phyloP scores from a whole-genome alignment of 345 rosid species.

The Geranium brycei region DNA sequence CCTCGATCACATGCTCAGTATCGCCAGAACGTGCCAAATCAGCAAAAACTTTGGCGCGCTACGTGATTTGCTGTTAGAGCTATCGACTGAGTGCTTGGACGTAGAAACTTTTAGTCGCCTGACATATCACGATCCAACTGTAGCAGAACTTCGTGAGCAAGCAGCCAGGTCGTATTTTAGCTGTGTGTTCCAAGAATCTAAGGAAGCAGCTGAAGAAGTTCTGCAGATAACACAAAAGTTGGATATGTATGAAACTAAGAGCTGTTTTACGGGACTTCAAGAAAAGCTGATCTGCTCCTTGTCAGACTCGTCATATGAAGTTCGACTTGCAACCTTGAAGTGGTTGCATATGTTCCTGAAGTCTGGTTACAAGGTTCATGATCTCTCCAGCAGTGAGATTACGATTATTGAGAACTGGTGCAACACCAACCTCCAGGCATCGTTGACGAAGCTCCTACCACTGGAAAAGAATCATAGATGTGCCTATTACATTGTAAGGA shows the following conservation, averaged over 20 bases:
- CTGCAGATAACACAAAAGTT: conserved; percentile 25
- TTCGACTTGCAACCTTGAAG: conserved; percentile 72
- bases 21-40: conserved; percentile 34
- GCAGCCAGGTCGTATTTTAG: conserved; percentile 71
- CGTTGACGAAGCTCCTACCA: conserved; percentile 42
- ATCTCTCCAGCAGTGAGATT: conserved; percentile 23
- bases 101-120: conserved; percentile 37
- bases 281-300: conserved; percentile 47
- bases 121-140: conserved; percentile 65
- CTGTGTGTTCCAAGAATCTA: conserved; percentile 52
- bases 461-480: conserved; percentile 63
- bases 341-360: conserved; percentile 68
- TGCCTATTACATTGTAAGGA: conserved; percentile 53
- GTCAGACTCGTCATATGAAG: conserved; percentile 78
- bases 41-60: conserved; percentile 27
- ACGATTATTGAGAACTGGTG: conserved; percentile 49
- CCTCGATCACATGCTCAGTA: conserved; percentile 66
- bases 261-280: conserved; percentile 25
- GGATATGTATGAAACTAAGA: conserved; percentile 21
- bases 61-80: conserved; percentile 46
- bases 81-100: conserved; percentile 58
- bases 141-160: conserved; percentile 68
- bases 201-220: conserved; percentile 30
- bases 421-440: conserved; percentile 43
- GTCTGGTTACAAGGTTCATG: conserved; percentile 14